Conservation (phyloP, 73 alveolate species). For the Uronychia binucleata region DNA sequence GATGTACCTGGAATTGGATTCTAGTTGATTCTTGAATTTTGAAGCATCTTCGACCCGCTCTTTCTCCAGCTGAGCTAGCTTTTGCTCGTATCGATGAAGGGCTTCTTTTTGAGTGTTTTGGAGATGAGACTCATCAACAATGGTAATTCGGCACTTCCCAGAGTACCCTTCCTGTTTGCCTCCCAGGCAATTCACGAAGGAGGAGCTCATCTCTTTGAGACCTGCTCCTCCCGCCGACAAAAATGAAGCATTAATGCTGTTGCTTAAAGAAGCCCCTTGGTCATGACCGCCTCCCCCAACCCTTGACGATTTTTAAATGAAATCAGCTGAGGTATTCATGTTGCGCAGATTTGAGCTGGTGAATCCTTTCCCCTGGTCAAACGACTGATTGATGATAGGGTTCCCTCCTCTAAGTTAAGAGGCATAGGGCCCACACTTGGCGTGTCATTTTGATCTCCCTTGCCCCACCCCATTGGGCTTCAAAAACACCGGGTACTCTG, state of each 20-base stretch:
- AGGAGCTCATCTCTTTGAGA: neutral
- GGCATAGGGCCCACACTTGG: too few relatives aligned
- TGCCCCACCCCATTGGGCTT: too few relatives aligned
- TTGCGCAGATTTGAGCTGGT: too few relatives aligned
- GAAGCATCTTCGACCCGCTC: neutral
- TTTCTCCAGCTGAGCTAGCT: neutral
- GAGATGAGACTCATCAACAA: neutral
- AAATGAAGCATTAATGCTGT: neutral
- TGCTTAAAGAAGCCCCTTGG: too few relatives aligned
- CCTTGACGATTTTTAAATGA: too few relatives aligned
- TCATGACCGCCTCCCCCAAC: too few relatives aligned
- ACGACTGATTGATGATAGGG: too few relatives aligned
- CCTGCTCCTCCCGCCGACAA: neutral
- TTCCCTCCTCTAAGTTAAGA: too few relatives aligned
- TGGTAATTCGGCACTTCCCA: neutral
- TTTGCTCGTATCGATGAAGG: neutral
- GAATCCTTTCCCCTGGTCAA: too few relatives aligned
- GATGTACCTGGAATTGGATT: neutral
- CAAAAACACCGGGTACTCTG: too few relatives aligned
- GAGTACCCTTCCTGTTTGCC: neutral
- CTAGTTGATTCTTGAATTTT: neutral
- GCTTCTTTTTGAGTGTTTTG: conserved; percentile 1
- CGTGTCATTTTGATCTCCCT: too few relatives aligned
- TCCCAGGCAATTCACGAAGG: neutral
- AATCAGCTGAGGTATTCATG: neutral